phyloP scores from a whole-genome alignment of 805 yeast species.

The Lipomyces starkeyi region DNA sequence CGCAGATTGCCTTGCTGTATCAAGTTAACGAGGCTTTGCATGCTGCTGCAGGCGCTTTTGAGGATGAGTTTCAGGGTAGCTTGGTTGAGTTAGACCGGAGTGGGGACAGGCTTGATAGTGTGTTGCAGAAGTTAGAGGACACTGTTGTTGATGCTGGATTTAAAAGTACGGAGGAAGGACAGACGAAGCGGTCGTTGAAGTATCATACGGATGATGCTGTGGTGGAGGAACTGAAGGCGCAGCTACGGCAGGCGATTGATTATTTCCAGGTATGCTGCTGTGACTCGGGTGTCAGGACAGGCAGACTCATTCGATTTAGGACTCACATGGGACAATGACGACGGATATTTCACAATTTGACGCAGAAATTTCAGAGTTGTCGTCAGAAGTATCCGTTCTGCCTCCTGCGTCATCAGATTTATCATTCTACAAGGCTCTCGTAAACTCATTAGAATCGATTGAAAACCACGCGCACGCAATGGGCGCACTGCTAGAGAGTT shows the following conservation, averaged over 20 bases:
- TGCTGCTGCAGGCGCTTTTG: constrained; percentile 27
- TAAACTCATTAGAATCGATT: constrained; percentile 33
- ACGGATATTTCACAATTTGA: constrained; percentile 45
- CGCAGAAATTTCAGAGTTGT: constrained; percentile 44
- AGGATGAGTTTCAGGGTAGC: constrained; percentile 42
- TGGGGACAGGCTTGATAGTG: constrained; percentile 46
- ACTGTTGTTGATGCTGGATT: constrained; percentile 49
- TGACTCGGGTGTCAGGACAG: neutral
- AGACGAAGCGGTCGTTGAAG: constrained; percentile 44
- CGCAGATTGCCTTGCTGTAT: constrained; percentile 55
- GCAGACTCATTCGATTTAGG: neutral
- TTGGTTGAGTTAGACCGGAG: constrained; percentile 46
- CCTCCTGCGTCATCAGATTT: constrained; percentile 1
- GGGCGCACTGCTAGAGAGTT: constrained; percentile 69
- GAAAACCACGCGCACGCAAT: constrained; percentile 65
- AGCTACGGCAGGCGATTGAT: constrained; percentile 46
- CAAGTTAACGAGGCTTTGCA: constrained; percentile 41
- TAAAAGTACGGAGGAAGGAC: constrained; percentile 19
- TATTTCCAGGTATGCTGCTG: constrained; percentile 40
- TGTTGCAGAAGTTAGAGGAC: constrained; percentile 47
- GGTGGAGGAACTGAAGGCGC: constrained; percentile 45
- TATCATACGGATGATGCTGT: constrained; percentile 57
- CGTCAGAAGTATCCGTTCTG: constrained; percentile 39
- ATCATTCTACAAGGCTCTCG: neutral
- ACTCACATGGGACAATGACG: constrained; percentile 16